Evolutionary conservation across 192 early-diverging fungal species (phyloP).

Genomic region (Lobosporangium transversale): DNA sequence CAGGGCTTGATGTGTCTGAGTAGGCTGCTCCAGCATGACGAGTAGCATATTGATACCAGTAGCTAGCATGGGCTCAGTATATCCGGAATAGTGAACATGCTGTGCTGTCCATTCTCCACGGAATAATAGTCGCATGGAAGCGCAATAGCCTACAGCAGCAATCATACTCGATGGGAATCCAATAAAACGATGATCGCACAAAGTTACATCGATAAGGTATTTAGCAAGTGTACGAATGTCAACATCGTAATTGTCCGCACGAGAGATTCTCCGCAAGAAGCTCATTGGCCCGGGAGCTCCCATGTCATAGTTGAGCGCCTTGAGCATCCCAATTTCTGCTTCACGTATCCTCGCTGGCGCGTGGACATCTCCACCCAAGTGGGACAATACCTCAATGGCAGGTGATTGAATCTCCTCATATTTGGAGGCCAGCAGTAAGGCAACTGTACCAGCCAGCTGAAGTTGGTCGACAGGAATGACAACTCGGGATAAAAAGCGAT

Average conservation of each 20-base stretch:
- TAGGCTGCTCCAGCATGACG: constrained; percentile 58
- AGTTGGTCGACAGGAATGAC: constrained; percentile 59
- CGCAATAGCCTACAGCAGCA: constrained; percentile 57
- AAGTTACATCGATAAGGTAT: constrained; percentile 67
- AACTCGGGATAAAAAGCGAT: constrained; percentile 66
- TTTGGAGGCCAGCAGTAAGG: constrained; percentile 65
- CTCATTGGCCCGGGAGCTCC: constrained; percentile 66
- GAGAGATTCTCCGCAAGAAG: constrained; percentile 67
- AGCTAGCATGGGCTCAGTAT: constrained; percentile 67
- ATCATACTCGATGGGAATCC: constrained; percentile 56
- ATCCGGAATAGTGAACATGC: constrained; percentile 74
- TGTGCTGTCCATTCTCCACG: constrained; percentile 60
- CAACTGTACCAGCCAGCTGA: constrained; percentile 63
- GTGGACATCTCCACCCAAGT: constrained; percentile 59
- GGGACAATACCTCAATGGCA: constrained; percentile 59
- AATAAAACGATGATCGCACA: constrained; percentile 67
- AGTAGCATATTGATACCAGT: constrained; percentile 58
- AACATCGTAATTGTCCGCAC: constrained; percentile 67
- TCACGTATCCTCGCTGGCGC: constrained; percentile 55
- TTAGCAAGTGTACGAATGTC: constrained; percentile 67
- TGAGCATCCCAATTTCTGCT: constrained; percentile 68
- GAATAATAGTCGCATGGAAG: constrained; percentile 55
- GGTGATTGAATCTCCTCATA: constrained; percentile 68
- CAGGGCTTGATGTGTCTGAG: constrained; percentile 48
- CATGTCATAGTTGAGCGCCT: constrained; percentile 66